Conservation (phyloP, 768 basidiomycete species). For the Porphyrellus cyaneotinctus region DNA sequence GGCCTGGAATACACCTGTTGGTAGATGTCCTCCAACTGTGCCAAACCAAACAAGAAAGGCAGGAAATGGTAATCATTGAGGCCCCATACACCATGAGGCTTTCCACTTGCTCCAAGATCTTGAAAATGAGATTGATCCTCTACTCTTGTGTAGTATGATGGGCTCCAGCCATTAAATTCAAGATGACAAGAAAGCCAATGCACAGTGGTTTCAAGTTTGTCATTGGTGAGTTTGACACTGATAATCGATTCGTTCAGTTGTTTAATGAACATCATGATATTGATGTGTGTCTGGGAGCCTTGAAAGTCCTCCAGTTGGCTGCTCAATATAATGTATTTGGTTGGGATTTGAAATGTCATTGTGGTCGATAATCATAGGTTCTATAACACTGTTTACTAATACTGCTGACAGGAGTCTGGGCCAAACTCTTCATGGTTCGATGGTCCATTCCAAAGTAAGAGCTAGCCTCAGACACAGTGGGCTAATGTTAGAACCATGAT, state of each 20-base stretch:
- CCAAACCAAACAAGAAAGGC: slow-evolving; percentile 83
- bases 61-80: slow-evolving; percentile 96
- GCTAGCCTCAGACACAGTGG: too few relatives aligned
- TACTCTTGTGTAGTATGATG: slow-evolving; percentile 30
- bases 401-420: too few relatives aligned
- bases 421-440: too few relatives aligned
- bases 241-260: slow-evolving; percentile 71
- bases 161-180: not conserved
- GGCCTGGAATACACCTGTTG: slow-evolving; percentile 41
- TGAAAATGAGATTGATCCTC: slow-evolving; percentile 61
- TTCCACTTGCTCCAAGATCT: slow-evolving; percentile 64
- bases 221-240: slow-evolving; percentile 67
- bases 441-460: too few relatives aligned
- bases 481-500: too few relatives aligned
- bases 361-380: slow-evolving; percentile 11
- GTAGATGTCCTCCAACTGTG: slow-evolving; percentile 49
- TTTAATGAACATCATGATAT: slow-evolving; percentile 68
- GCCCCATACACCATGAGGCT: slow-evolving; percentile 93
- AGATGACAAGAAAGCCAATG: slow-evolving; percentile 26
- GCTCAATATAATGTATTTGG: slow-evolving; percentile 71
- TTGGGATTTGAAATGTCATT: slow-evolving; percentile 47
- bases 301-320: slow-evolving; percentile 81
- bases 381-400: not conserved
- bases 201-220: slow-evolving; percentile 61
- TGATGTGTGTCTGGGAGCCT: slow-evolving; percentile 60